These are phyloP conservation scores for Fusarium sp. DNA, from an alignment of 2,329 filamentous ascomycete species.

Conservation along the genomic window DNA sequence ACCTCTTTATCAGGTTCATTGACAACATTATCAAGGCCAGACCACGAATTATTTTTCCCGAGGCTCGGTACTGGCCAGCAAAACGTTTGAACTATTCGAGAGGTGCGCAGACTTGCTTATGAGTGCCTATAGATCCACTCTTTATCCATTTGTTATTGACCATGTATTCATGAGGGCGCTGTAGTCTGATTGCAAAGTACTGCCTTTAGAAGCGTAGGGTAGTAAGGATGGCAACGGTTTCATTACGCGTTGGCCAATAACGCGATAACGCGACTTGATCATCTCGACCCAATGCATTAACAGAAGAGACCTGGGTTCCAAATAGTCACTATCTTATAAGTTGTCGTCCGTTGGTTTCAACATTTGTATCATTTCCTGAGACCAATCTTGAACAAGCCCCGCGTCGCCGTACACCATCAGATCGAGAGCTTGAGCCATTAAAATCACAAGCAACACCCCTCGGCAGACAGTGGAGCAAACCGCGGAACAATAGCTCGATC, in stretches of 20 bases:
- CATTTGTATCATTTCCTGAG: fast-evolving
- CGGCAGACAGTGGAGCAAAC: not conserved
- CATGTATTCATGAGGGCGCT: not conserved
- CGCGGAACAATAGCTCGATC: not conserved
- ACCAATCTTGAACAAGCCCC: fast-evolving
- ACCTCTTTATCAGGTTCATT: fast-evolving
- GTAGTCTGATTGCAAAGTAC: not conserved
- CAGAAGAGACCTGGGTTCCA: not conserved
- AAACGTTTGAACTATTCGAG: too few relatives aligned
- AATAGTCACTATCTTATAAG: fast-evolving
- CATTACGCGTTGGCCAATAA: not conserved
- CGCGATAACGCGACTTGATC: fast-evolving
- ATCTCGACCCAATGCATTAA: not conserved
- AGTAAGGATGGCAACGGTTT: not conserved
- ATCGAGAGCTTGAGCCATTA: not conserved
- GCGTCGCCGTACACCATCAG: not conserved
- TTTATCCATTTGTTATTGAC: too few relatives aligned
- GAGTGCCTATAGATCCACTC: too few relatives aligned
- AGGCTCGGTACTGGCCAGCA: too few relatives aligned
- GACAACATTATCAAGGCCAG: too few relatives aligned
- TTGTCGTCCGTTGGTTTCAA: fast-evolving
- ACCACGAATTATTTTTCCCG: too few relatives aligned
- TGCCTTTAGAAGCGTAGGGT: not conserved
- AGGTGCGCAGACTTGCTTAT: too few relatives aligned
- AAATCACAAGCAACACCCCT: not conserved